Conservation (phyloP, 176 grass and related monocot genomes). For the Carex littledalei region DNA sequence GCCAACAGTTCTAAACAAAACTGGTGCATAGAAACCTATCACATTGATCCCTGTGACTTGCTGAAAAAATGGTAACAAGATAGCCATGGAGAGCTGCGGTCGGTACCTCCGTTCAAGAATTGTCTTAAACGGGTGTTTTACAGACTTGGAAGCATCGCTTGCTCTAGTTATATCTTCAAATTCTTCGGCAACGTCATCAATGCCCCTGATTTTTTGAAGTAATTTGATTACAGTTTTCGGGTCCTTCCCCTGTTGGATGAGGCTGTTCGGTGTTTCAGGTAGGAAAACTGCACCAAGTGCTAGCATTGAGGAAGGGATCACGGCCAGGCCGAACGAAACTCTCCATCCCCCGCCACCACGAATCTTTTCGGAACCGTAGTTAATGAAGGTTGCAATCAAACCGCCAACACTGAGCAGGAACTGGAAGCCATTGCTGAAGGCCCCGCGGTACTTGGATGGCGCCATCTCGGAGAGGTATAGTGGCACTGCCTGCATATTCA, state of each 20-base stretch:
- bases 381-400: slow-evolving; percentile 33
- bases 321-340: slow-evolving; percentile 31
- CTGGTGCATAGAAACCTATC: slow-evolving; percentile 10
- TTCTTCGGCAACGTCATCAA: not conserved
- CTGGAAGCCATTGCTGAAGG: slow-evolving; percentile 47
- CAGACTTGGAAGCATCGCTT: not conserved
- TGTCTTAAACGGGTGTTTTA: slow-evolving; percentile 8
- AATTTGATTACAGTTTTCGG: not conserved
- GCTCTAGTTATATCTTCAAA: slow-evolving; percentile 15
- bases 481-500: slow-evolving; percentile 30
- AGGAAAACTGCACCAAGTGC: slow-evolving; percentile 37
- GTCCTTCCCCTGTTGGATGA: slow-evolving; percentile 35
- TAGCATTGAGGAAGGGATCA: slow-evolving; percentile 28
- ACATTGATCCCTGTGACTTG: slow-evolving; percentile 27
- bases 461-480: slow-evolving; percentile 58
- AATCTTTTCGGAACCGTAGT: slow-evolving; percentile 47
- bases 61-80: slow-evolving; percentile 22
- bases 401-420: slow-evolving; percentile 28
- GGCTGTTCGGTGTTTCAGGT: slow-evolving; percentile 45
- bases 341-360: slow-evolving; percentile 43
- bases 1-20: slow-evolving; percentile 20
- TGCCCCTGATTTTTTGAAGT: slow-evolving; percentile 17
- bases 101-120: slow-evolving; percentile 17
- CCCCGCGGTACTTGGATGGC: slow-evolving; percentile 29
- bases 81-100: slow-evolving; percentile 14